Conservation (phyloP, 2,329 filamentous ascomycete genomes). For the Aphanoascus verrucosus region DNA sequence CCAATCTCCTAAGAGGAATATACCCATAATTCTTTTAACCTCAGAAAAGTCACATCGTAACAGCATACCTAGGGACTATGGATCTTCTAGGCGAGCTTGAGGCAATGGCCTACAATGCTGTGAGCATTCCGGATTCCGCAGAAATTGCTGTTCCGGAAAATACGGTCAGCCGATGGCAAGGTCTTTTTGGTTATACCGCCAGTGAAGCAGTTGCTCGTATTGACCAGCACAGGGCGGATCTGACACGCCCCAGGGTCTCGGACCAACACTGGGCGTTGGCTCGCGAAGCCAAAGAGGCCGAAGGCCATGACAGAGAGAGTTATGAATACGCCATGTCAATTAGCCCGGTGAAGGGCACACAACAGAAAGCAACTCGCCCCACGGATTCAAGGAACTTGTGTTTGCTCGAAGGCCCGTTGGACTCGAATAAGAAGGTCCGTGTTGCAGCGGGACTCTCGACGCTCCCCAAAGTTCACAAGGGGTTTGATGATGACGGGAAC, state of each 20-base stretch:
- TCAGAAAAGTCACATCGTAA: too few relatives aligned
- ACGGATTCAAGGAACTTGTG: constrained; percentile 18
- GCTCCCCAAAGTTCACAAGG: constrained; percentile 9
- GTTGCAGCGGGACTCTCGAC: constrained; percentile 14
- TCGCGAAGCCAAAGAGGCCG: constrained; percentile 22
- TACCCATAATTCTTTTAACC: too few relatives aligned
- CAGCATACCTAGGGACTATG: constrained; percentile 15
- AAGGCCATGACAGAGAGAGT: constrained; percentile 31
- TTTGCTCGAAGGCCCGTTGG: constrained; percentile 20
- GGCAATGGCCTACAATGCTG: constrained; percentile 18
- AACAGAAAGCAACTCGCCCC: neutral
- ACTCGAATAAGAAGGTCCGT: constrained; percentile 18
- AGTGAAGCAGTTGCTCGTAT: constrained; percentile 27
- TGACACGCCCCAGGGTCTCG: constrained; percentile 25
- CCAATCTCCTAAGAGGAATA: too few relatives aligned
- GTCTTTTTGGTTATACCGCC: constrained; percentile 25
- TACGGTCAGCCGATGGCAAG: constrained; percentile 24
- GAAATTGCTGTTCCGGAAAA: constrained; percentile 15
- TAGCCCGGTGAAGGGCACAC: neutral
- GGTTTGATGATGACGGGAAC: neutral
- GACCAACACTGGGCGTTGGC: constrained; percentile 30
- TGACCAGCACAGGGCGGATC: constrained; percentile 25
- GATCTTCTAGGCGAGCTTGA: constrained; percentile 21
- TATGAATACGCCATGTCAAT: constrained; percentile 27
- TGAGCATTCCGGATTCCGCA: constrained; percentile 8